A percentile compares a stretch with the other conserved stretches of the same genome.
These are phyloP conservation scores for Phytophthora podocarpi DNA, from an alignment of 352 stramenopile species.

Conservation along the genomic window DNA sequence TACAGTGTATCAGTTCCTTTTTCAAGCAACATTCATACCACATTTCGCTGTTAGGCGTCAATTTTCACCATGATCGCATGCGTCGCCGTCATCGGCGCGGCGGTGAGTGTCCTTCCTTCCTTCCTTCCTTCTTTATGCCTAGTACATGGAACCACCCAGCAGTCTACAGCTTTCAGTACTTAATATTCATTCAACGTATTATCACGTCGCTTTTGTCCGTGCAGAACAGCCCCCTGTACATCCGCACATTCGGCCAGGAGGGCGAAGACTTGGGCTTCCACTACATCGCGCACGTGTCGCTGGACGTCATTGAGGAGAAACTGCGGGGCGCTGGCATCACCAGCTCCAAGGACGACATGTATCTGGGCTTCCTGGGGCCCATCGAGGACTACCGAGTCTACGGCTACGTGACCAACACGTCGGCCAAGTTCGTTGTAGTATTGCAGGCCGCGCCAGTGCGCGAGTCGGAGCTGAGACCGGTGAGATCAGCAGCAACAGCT, in stretches of 20 bases:
- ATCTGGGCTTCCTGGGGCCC: constrained; percentile 80
- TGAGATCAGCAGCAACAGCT: constrained; percentile 26
- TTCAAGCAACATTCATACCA: constrained; percentile 24
- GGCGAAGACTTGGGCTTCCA: constrained; percentile 85
- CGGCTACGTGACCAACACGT: constrained; percentile 88
- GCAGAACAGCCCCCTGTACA: constrained; percentile 84
- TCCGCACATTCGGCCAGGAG: constrained; percentile 84
- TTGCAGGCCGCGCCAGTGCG: constrained; percentile 75
- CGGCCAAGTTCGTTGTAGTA: constrained; percentile 83
- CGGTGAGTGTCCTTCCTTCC: constrained; percentile 46
- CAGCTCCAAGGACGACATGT: constrained; percentile 84
- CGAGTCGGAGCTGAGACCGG: constrained; percentile 78
- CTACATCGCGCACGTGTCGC: constrained; percentile 85
- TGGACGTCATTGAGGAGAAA: constrained; percentile 88
- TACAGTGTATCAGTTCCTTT: constrained; percentile 8
- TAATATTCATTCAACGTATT: not conserved
- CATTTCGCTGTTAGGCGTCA: not conserved
- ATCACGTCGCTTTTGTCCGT: not conserved
- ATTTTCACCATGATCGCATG: constrained; percentile 72
- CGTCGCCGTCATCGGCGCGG: constrained; percentile 77
- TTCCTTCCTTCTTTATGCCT: not conserved
- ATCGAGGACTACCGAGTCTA: constrained; percentile 90
- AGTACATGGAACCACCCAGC: not conserved
- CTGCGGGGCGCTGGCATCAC: constrained; percentile 52
- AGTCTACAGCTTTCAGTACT: too few species aligned